Evolutionary conservation across 2,329 filamentous ascomycete genomes (phyloP).

Genomic region (Colletotrichum trifolii): DNA sequence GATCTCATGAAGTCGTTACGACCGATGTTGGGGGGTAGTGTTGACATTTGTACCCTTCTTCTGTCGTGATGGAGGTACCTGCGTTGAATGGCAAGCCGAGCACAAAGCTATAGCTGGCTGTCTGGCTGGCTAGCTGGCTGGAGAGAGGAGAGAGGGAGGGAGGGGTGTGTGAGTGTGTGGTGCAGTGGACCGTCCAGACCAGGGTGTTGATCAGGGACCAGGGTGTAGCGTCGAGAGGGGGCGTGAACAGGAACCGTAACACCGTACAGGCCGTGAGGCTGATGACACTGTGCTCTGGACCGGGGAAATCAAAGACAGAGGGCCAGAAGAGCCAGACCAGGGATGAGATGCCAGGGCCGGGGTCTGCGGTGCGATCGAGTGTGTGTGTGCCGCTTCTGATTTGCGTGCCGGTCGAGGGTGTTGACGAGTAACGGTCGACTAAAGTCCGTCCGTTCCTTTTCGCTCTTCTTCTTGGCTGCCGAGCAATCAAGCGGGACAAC

Average conservation of each 20-base stretch:
- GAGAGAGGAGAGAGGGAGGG: conserved; percentile 34
- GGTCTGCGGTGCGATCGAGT: conserved; percentile 7
- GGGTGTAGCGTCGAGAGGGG: conserved; percentile 15
- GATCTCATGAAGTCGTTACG: conserved; percentile 57
- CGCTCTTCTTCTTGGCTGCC: conserved; percentile 25
- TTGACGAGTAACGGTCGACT: conserved; percentile 4
- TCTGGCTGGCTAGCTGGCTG: conserved; percentile 32
- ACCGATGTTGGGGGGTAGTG: conserved; percentile 69
- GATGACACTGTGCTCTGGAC: conserved; percentile 31
- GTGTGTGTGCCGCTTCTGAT: conserved; percentile 26
- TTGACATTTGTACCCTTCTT: conserved; percentile 71
- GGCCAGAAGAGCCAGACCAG: too few species aligned
- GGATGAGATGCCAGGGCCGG: neutral
- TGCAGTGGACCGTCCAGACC: conserved; percentile 27
- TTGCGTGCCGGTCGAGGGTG: conserved; percentile 12
- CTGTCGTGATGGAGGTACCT: conserved; percentile 52
- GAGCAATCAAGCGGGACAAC: conserved; percentile 24
- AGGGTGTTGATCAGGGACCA: conserved; percentile 24
- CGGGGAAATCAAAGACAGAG: conserved; percentile 6
- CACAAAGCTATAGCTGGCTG: conserved; percentile 37
- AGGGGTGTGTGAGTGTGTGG: conserved; percentile 38
- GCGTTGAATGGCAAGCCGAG: conserved; percentile 50
- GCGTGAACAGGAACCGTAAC: conserved; percentile 29
- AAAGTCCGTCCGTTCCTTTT: conserved; percentile 17
- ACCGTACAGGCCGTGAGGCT: conserved; percentile 5